phyloP scores from a whole-genome alignment of 2,329 filamentous ascomycete genomes.

The Aspergillaceae sp. region DNA sequence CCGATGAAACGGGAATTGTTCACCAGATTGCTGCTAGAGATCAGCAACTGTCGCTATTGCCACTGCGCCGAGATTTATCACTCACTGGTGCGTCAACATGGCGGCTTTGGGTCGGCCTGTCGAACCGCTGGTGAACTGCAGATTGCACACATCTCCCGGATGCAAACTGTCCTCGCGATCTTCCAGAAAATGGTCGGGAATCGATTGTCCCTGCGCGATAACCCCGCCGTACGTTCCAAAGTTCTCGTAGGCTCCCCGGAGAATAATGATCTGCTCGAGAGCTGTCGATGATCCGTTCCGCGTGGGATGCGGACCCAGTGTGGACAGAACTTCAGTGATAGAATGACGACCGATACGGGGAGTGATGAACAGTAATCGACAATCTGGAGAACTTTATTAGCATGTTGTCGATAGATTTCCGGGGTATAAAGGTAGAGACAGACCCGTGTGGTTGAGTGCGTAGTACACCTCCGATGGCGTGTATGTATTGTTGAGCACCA shows the following conservation, averaged over 20 bases:
- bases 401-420: background rate
- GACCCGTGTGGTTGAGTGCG: slow-evolving; percentile 62
- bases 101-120: slow-evolving; percentile 65
- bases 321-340: slow-evolving; percentile 51
- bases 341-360: slow-evolving; percentile 58
- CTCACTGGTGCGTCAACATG: slow-evolving; percentile 62
- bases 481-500: slow-evolving; percentile 77
- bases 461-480: slow-evolving; percentile 64
- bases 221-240: slow-evolving; percentile 56
- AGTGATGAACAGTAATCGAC: slow-evolving; percentile 65
- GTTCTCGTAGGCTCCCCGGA: slow-evolving; percentile 46
- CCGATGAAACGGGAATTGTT: slow-evolving; percentile 65
- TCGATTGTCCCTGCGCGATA: slow-evolving; percentile 43
- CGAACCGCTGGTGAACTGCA: slow-evolving; percentile 69
- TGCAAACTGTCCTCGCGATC: slow-evolving; percentile 48
- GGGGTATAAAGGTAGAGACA: slow-evolving; percentile 13
- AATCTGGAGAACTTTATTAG: slow-evolving; percentile 42
- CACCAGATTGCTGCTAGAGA: slow-evolving; percentile 31
- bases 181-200: slow-evolving; percentile 45
- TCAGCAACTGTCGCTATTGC: too few relatives aligned
- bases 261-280: slow-evolving; percentile 49
- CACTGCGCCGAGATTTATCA: too few relatives aligned
- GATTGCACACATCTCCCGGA: slow-evolving; percentile 60
- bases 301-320: slow-evolving; percentile 37
- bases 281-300: slow-evolving; percentile 25